phyloP scores from a whole-genome alignment of 805 yeast species.

The Myxozyma monticola region DNA sequence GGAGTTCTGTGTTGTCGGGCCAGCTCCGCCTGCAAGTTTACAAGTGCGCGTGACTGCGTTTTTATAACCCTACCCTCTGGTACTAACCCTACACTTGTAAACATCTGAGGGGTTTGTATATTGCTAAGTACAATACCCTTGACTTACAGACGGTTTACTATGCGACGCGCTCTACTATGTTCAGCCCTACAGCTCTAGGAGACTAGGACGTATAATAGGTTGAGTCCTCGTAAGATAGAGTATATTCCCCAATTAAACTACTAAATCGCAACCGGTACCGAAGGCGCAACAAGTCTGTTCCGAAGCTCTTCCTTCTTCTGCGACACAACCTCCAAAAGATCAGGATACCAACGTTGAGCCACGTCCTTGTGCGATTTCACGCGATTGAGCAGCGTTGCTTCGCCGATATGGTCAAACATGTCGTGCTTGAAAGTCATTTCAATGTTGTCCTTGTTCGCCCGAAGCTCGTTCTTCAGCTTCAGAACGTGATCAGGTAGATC shows the following conservation, averaged over 20 bases:
- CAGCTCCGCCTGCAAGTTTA: no score
- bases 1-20: no score
- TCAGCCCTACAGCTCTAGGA: no score
- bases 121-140: no score
- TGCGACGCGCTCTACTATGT: no score
- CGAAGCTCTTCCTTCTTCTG: conserved; percentile 15
- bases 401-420: conserved; percentile 38
- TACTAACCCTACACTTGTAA: conserved; percentile 1
- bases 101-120: no score
- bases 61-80: not conserved
- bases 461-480: conserved; percentile 10
- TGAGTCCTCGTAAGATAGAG: no score
- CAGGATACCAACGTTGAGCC: conserved; percentile 45
- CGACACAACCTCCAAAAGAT: conserved; percentile 29
- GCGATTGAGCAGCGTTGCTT: conserved; percentile 45
- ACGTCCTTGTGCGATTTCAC: conserved; percentile 46
- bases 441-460: conserved; percentile 17
- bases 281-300: not conserved
- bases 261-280: conserved; percentile 1
- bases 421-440: conserved; percentile 26
- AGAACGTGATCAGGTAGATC: conserved; percentile 19
- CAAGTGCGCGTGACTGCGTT: conserved; percentile 9
- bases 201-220: no score
- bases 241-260: not conserved
- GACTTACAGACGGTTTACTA: no score